phyloP scores from a whole-genome alignment of 2,329 filamentous ascomycete species.

The Colletotrichum orbiculare region DNA sequence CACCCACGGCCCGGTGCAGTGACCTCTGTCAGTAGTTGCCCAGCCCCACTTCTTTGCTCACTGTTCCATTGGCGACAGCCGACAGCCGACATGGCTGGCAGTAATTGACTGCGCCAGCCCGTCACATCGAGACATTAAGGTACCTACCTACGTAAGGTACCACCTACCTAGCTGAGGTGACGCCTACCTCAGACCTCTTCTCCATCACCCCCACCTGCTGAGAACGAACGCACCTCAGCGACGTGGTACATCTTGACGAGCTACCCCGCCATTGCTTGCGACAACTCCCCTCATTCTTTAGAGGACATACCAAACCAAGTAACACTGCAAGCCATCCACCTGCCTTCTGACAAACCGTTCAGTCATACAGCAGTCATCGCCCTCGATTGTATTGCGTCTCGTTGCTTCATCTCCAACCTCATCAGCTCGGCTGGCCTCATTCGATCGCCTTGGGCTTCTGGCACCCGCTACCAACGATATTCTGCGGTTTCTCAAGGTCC shows the following conservation, averaged over 20 bases:
- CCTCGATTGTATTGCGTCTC: background rate
- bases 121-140: background rate
- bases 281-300: no score
- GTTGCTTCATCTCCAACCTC: background rate
- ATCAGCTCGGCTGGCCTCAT: background rate
- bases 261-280: slow-evolving; percentile 32
- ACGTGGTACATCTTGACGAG: slow-evolving; percentile 13
- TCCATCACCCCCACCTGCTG: slow-evolving; percentile 4
- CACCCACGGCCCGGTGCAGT: background rate
- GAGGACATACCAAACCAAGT: background rate
- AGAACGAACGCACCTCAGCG: no score
- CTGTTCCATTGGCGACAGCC: background rate
- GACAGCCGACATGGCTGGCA: background rate
- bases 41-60: background rate
- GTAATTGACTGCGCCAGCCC: no score
- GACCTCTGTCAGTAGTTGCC: no score
- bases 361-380: background rate
- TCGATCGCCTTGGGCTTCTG: no score
- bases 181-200: slow-evolving; percentile 23
- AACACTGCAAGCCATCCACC: slow-evolving; percentile 11
- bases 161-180: background rate
- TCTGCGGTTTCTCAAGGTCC: background rate
- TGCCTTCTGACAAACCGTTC: background rate
- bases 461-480: no score
- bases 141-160: background rate